Evolutionary conservation across 2,329 filamentous ascomycete genomes (phyloP), one percentile per base, ranked within the genome.

Genomic region (Colletotrichum cuscutae): DNA sequence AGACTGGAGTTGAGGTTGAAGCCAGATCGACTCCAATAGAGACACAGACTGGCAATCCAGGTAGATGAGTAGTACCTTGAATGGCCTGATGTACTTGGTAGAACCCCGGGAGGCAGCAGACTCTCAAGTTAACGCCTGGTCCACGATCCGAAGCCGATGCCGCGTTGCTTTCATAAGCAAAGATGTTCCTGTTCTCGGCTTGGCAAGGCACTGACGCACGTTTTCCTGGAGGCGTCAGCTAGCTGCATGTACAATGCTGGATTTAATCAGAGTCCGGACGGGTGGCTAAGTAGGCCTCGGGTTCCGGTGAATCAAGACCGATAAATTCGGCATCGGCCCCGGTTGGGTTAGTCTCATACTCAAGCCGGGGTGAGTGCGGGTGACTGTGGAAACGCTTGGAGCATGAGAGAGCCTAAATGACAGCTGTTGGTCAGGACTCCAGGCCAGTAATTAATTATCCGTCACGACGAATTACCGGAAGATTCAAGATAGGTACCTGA

Each of bases 381-480:
- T 28, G 68, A 68, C 46, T 71, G 68, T 68, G 68, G 68, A 24
- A 60, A 59, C 54, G 19, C 28, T 37, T 11, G 8, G 30, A 22
- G 24, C 24, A 26, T 58, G 30, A 61, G 63, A 28, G 52, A 53
- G 57, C 28, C n/a, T 28, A 64, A 64, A 60, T 37, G 32, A 30
- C 28, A 59, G 22, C 24, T 30, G 56, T 28, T 53, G 28, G n/a
- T 30, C 42, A 35, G 32, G 32, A 35, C 32, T 35, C 11, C 19
- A 49, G 42, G 42, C 22, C 28, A 28, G 19, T 35, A 1, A 12
- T 15, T 12, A 22, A 35, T 15, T 12, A 22, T 32, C 15, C 5
- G 15, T n/a, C n/a, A 32, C 15, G 5, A 13, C 15, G 19, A 3
- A 19, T 8, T n/a, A 52, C 35, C 42, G 19, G 15, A 22, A 54